Conservation (phyloP, 768 basidiomycete genomes). For the Hericium coralloides region DNA sequence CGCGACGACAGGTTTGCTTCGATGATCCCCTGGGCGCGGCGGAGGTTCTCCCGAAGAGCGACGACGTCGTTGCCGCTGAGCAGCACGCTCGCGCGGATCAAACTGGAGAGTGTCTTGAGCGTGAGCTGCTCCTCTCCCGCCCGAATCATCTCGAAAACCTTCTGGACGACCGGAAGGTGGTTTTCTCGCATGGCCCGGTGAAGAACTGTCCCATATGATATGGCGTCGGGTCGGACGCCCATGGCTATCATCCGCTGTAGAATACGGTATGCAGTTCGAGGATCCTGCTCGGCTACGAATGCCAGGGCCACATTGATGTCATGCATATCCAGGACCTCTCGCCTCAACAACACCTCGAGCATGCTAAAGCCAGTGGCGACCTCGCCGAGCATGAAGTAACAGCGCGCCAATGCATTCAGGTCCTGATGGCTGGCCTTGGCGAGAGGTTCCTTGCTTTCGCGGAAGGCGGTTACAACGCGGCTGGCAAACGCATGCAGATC, state of each 20-base stretch:
- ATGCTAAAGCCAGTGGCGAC: slow-evolving; percentile 36
- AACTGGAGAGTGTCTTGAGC: slow-evolving; percentile 34
- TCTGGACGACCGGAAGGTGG: slow-evolving; percentile 33
- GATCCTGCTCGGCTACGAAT: slow-evolving; percentile 40
- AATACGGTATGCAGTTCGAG: slow-evolving; percentile 35
- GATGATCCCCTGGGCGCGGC: slow-evolving; percentile 34
- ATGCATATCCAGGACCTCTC: slow-evolving; percentile 47
- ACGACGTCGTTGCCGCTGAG: slow-evolving; percentile 16
- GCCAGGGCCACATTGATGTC: slow-evolving; percentile 60
- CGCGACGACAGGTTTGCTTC: slow-evolving; percentile 26
- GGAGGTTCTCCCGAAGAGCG: slow-evolving; percentile 27
- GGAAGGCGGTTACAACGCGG: slow-evolving; percentile 37
- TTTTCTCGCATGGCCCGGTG: slow-evolving; percentile 43
- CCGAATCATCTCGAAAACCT: slow-evolving; percentile 34
- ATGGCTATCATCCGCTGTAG: slow-evolving; percentile 40
- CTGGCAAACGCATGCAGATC: slow-evolving; percentile 32
- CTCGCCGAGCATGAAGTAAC: slow-evolving; percentile 47
- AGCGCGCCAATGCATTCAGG: slow-evolving; percentile 55
- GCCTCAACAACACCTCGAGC: slow-evolving; percentile 35
- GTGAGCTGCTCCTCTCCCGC: slow-evolving; percentile 30
- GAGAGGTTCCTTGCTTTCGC: slow-evolving; percentile 36
- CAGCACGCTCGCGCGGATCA: slow-evolving; percentile 14
- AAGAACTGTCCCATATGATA: slow-evolving; percentile 54
- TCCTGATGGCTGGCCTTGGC: slow-evolving; percentile 35
- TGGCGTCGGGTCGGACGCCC: slow-evolving; percentile 42